Base-by-base conservation (phyloP, 2,329 filamentous ascomycete species). In the Fusarium sulawesiense region DNA sequence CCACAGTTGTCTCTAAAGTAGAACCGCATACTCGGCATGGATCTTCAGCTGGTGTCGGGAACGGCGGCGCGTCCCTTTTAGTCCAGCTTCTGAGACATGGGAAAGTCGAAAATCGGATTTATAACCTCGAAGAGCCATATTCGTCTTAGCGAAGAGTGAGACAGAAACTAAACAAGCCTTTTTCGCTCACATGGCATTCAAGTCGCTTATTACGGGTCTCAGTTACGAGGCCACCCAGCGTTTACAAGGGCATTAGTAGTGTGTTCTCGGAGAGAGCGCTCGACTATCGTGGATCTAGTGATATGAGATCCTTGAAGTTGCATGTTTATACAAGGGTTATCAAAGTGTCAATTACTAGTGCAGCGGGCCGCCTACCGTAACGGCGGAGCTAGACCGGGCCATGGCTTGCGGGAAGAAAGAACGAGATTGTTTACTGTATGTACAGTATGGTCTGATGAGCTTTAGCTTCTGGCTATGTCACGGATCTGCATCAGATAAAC, bases 221-320 rank as follows among this genome's bases (percentile, higher is more conserved):
- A 51, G 46, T 50, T 44, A 42, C 40, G 23, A 47, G 41, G 61
- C 44, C 34, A 40, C 27, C 32, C 49, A 21, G 32, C n/a, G 23
- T n/a, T 29, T 29, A 29, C 27, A 5, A 5, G 27, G 4, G 27
- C 27, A 21, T 47, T 32, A 32, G 47, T 45, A 40, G 20, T n/a
- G 45, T 37, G 18, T 25, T 20, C 42, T 60, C 48, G 56, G 62
- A 41, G 20, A 48, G 42, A 12, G 44, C 60, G 60, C 29, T 47
- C 34, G 42, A 68, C 65, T 71, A 70, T 64, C 58, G 51, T 50
- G 63, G 55, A 46, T 50, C 53, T 70, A 57, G 42, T 45, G 46
- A 44, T 49, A n/a, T 48, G 27, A n/a, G n/a, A 68, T 55, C 63
- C 67, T 51, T 68, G 67, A 23, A 63, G 45, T 42, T 47, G 49